Evolutionary conservation across 2,329 filamentous ascomycete species (phyloP).

Genomic region (Colletotrichum sp.): DNA sequence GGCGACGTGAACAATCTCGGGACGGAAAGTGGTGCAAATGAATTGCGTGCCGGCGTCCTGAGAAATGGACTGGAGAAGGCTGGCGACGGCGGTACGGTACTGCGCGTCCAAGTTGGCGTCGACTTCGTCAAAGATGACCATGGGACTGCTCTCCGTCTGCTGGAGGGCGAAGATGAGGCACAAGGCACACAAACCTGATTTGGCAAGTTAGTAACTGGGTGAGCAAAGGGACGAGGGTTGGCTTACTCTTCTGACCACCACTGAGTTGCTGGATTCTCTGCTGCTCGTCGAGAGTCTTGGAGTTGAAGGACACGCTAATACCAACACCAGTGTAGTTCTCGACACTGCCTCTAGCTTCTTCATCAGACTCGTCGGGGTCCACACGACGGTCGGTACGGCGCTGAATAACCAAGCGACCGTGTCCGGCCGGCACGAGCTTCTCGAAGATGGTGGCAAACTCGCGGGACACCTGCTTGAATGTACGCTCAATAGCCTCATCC

Average conservation of each 20-base stretch:
- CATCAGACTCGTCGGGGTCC: constrained; percentile 68
- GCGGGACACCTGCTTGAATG: constrained; percentile 95
- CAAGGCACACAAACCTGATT: constrained; percentile 85
- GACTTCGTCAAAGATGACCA: constrained; percentile 99
- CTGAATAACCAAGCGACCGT: constrained; percentile 91
- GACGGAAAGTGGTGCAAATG: constrained; percentile 98
- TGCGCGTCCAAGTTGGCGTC: constrained; percentile 98
- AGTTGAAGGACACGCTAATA: constrained; percentile 98
- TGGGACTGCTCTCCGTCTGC: constrained; percentile 94
- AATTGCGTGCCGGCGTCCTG: constrained; percentile 76
- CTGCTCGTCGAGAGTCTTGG: constrained; percentile 92
- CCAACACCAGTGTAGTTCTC: constrained; percentile 97
- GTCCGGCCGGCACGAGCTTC: constrained; percentile 91
- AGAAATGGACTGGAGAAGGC: constrained; percentile 82
- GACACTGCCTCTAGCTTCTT: constrained; percentile 72
- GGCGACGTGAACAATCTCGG: constrained; percentile 93
- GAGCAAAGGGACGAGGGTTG: neutral
- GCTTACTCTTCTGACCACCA: constrained; percentile 94
- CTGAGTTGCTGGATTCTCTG: constrained; percentile 97
- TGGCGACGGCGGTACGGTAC: constrained; percentile 93
- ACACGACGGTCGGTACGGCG: constrained; percentile 77
- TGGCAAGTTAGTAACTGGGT: constrained; percentile 23
- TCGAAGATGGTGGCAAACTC: constrained; percentile 95
- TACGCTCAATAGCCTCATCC: constrained; percentile 97
- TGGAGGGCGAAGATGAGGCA: constrained; percentile 99